Conservation (phyloP, 1,284 basidiomycete species). For the Microbotryomycetes sp. region DNA sequence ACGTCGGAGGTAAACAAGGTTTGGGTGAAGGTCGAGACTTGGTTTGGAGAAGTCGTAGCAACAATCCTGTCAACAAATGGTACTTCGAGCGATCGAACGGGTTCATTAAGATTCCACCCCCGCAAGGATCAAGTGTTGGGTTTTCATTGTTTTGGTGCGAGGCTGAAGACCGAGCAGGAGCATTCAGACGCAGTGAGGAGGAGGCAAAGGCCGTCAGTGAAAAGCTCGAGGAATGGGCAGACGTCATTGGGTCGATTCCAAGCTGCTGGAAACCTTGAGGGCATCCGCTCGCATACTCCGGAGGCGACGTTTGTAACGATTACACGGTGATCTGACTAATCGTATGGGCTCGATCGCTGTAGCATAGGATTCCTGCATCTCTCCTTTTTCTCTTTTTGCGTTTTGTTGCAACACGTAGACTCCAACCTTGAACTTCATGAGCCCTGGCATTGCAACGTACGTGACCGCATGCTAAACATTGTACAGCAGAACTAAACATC, state of each 20-base stretch:
- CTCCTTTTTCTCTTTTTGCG: too few relatives aligned
- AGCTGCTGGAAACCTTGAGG: constrained; percentile 18
- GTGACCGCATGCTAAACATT: too few relatives aligned
- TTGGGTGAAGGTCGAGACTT: constrained; percentile 85
- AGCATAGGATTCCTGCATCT: too few relatives aligned
- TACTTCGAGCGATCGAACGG: constrained; percentile 95
- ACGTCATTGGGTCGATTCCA: constrained; percentile 32
- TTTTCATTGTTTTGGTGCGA: constrained; percentile 88
- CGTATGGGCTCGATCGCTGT: too few relatives aligned
- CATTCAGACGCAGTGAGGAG: constrained; percentile 10
- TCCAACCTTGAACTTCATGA: too few relatives aligned
- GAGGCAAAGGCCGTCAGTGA: constrained; percentile 13
- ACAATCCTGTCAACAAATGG: constrained; percentile 99
- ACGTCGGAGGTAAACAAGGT: constrained; percentile 81
- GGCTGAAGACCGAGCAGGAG: constrained; percentile 68
- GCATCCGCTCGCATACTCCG: too few relatives aligned
- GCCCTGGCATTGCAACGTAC: too few relatives aligned
- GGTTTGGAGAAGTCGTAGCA: constrained; percentile 84
- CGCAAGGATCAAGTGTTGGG: constrained; percentile 61
- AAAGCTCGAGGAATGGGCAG: constrained; percentile 32
- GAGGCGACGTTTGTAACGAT: too few relatives aligned
- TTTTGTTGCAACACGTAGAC: too few relatives aligned
- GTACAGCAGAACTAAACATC: too few relatives aligned
- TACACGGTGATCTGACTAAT: too few relatives aligned
- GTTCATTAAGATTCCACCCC: constrained; percentile 60